Conservation (phyloP, 2,329 filamentous ascomycete species). For the Macrophomina tecta region DNA sequence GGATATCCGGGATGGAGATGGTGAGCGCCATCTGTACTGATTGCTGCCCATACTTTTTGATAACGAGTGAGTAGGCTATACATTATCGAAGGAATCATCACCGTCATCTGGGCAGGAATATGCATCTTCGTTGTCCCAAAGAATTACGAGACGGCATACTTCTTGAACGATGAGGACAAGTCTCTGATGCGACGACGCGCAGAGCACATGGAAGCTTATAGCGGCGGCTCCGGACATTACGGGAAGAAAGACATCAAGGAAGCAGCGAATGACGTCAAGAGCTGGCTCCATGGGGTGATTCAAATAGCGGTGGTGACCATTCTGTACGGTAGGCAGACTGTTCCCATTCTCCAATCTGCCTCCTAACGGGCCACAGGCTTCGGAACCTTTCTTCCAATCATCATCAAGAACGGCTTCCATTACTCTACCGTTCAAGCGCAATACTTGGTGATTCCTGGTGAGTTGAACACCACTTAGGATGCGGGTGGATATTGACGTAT, state of each 20-base stretch:
- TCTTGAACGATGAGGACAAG: slow-evolving; percentile 40
- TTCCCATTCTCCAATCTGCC: not conserved
- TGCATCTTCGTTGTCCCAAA: slow-evolving; percentile 42
- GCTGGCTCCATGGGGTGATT: slow-evolving; percentile 42
- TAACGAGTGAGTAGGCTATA: slow-evolving; percentile 34
- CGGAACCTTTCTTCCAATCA: slow-evolving; percentile 51
- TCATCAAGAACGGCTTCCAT: slow-evolving; percentile 49
- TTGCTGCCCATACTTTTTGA: too few species aligned
- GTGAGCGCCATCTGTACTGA: slow-evolving; percentile 28
- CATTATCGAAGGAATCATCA: slow-evolving; percentile 41
- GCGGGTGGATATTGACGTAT: not conserved
- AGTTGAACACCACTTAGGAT: not conserved
- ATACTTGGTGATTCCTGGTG: slow-evolving; percentile 35
- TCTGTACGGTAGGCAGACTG: slow-evolving; percentile 39
- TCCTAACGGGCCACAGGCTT: slow-evolving; percentile 36
- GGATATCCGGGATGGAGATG: slow-evolving; percentile 39
- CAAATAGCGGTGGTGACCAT: slow-evolving; percentile 50
- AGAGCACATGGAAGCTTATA: slow-evolving; percentile 41
- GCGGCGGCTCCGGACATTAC: slow-evolving; percentile 39
- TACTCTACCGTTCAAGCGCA: slow-evolving; percentile 48
- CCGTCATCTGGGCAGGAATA: slow-evolving; percentile 37
- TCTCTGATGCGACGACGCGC: slow-evolving; percentile 42
- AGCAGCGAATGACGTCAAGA: slow-evolving; percentile 41
- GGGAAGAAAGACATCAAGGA: slow-evolving; percentile 39
- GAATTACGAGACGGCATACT: slow-evolving; percentile 42